Conservation (phyloP, 768 basidiomycete genomes). For the Tephrocybe sp. region DNA sequence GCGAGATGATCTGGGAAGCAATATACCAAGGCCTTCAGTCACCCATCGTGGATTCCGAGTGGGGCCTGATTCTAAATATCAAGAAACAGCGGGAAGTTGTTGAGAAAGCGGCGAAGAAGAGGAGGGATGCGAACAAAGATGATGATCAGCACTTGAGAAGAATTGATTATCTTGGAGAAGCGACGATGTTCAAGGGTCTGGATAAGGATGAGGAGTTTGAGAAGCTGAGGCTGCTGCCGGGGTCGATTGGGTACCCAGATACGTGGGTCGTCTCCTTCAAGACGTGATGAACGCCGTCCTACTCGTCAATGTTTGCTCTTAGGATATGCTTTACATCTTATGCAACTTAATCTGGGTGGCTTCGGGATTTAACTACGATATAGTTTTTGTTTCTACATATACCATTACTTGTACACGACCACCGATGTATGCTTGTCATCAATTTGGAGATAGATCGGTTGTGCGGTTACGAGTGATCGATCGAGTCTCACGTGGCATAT, state of each 20-base stretch:
- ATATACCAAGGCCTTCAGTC: constrained; percentile 51
- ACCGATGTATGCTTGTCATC: no score
- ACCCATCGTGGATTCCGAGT: constrained; percentile 63
- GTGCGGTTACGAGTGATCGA: no score
- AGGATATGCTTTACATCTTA: no score
- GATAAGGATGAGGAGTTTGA: constrained; percentile 59
- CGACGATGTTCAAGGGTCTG: constrained; percentile 60
- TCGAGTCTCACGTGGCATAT: constrained; percentile 6
- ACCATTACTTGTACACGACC: no score
- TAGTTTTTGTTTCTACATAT: no score
- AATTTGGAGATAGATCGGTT: no score
- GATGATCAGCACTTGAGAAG: constrained; percentile 43
- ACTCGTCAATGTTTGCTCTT: no score
- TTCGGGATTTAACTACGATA: no score
- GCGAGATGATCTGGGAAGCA: constrained; percentile 55
- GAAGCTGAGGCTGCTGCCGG: constrained; percentile 51
- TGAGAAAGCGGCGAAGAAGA: constrained; percentile 50
- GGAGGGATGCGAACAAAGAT: constrained; percentile 37
- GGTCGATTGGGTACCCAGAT: constrained; percentile 39
- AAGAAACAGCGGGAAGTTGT: constrained; percentile 43
- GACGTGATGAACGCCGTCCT: no score
- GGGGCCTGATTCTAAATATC: constrained; percentile 53
- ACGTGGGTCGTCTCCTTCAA: constrained; percentile 62
- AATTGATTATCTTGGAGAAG: constrained; percentile 65
- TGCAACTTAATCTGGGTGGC: no score